phyloP scores from a whole-genome alignment of 306 rosid species.

The Cucumis hystrix region DNA sequence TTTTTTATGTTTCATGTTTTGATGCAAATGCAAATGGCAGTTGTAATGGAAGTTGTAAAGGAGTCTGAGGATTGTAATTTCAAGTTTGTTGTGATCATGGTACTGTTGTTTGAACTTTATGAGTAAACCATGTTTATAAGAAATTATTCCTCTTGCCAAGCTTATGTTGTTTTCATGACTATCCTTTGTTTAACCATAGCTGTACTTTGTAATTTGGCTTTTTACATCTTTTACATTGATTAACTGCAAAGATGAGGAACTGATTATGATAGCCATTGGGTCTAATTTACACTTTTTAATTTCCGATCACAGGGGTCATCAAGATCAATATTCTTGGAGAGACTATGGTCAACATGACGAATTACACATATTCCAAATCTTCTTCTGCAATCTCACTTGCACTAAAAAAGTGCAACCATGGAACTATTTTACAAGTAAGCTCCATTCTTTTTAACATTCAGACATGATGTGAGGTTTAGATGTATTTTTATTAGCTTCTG shows the following conservation, averaged over 20 bases:
- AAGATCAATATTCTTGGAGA: constrained; percentile 39
- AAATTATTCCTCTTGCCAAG: background rate
- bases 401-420: no score
- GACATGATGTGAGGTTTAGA: no score
- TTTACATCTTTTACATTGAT: background rate
- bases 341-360: constrained; percentile 22
- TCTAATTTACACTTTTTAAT: background rate
- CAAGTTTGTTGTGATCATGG: constrained; percentile 36
- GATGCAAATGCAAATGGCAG: no score
- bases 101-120: constrained; percentile 8
- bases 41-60: no score
- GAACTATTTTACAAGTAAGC: no score
- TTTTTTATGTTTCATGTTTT: no score
- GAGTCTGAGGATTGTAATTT: constrained; percentile 24
- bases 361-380: no score
- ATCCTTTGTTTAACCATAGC: no score
- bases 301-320: constrained; percentile 22
- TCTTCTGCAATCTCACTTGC: no score
- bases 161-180: background rate
- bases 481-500: no score
- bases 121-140: background rate
- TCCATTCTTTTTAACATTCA: no score
- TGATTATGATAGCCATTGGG: background rate
- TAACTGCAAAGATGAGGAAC: background rate
- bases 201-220: background rate